phyloP scores from a whole-genome alignment of 73 alveolate species.

The Paramecium octaurelia region DNA sequence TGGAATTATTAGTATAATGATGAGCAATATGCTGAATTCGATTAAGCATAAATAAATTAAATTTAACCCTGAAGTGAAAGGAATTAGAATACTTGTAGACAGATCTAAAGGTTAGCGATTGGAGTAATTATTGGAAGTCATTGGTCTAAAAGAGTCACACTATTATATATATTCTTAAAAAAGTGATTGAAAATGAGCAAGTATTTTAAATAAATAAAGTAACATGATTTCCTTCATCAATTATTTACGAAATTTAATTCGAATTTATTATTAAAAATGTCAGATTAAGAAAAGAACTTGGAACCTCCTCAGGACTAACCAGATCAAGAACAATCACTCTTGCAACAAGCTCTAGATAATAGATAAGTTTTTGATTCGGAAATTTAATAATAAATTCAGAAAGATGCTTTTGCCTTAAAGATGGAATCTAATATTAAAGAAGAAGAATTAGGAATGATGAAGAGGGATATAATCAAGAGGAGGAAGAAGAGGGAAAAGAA shows the following conservation, averaged over 20 bases:
- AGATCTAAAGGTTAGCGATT: neutral
- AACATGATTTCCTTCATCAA: neutral
- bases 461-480: neutral
- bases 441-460: neutral
- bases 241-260: neutral
- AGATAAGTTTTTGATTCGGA: neutral
- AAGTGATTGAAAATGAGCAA: neutral
- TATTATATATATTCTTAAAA: neutral
- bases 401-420: neutral
- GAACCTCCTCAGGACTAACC: neutral
- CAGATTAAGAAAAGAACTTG: neutral
- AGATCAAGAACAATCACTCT: neutral
- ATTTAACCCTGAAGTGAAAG: conserved; percentile 1
- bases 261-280: neutral
- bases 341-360: neutral
- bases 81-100: neutral
- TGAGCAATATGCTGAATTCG: neutral
- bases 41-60: neutral
- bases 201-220: neutral
- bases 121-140: neutral
- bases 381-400: neutral
- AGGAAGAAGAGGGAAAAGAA: neutral
- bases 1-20: neutral
- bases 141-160: conserved; percentile 29
- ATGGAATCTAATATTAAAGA: neutral